Evolutionary conservation across 2,329 filamentous ascomycete species (phyloP), one percentile per base, ranked within the genome.

Genomic region (Thermomyces lanuginosus): DNA sequence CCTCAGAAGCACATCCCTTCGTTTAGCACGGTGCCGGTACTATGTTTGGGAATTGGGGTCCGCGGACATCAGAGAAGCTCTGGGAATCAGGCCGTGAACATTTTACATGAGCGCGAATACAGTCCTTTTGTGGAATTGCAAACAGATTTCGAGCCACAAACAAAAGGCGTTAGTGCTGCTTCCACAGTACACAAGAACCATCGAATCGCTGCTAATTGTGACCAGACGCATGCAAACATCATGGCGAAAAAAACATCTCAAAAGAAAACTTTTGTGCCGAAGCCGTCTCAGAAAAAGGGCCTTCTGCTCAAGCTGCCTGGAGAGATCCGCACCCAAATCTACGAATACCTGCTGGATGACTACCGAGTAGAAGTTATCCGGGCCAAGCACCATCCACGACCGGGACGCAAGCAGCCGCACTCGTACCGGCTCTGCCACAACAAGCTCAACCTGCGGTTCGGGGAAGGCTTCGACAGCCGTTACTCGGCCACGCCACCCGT

Each of bases 241-340:
- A 12, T 23, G 21, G 21, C 8, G 21, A 8, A 12, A 12, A 8
- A 12, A 12, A 6, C 6, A 12, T 12, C 13, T 12, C 21, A 23
- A 12, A 8, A 23, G 6, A 23, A 9, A 12, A 10, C 7, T 25
- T 13, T 15, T 5, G 14, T 9, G 9, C n/a, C 23, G 10, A 6
- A 28, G 21, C 12, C 27, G 3, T 4, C 13, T 11, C 21, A 5
- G 7, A 32, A 29, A 12, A 15, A 33, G 2, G 80, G 80, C 29
- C 65, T 57, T 5, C 77, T 83, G 46, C 61, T 82, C 31, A 57
- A 66, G 16, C 56, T 84, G 1, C 77, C 78, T 0, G 63, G 68
- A 0, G 78, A 84, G 44, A 49, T 84, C 16, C 72, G 78, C 5
- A 56, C 76, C 32, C 68, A 70, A 39, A 66, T 84, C 8, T 83